These are phyloP conservation scores for Verbascum thapsus DNA, from an alignment of 257 asterid genomes.

Conservation along the genomic window DNA sequence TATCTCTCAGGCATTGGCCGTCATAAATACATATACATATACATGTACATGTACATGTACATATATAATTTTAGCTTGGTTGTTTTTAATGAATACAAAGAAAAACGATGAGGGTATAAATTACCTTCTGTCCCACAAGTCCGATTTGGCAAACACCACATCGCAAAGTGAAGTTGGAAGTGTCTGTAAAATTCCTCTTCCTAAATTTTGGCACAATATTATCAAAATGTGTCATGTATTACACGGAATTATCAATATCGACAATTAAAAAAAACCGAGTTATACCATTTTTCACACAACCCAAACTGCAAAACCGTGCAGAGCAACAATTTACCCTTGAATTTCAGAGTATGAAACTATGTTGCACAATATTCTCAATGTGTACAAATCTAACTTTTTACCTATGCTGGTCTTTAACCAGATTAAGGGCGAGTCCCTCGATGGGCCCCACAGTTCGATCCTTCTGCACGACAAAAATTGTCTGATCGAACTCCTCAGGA, in stretches of 20 bases:
- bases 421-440: conserved; percentile 66
- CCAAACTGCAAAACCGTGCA: neutral
- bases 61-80: too few species aligned
- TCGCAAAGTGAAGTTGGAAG: conserved; percentile 86
- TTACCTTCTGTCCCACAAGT: conserved; percentile 88
- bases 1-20: too few species aligned
- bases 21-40: too few species aligned
- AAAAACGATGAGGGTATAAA: conserved; percentile 12
- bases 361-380: neutral
- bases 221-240: neutral
- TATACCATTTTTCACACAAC: neutral
- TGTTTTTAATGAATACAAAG: too few species aligned
- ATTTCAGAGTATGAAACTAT: neutral
- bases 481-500: conserved; percentile 96
- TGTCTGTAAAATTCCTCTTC: conserved; percentile 90
- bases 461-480: conserved; percentile 66
- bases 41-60: too few species aligned
- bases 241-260: neutral
- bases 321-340: neutral
- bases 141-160: conserved; percentile 97
- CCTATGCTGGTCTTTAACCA: conserved; percentile 92
- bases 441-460: conserved; percentile 60
- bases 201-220: conserved; percentile 37
- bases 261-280: conserved; percentile 1
- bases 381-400: conserved; percentile 29